Base-by-base conservation (phyloP, 1,284 basidiomycete genomes). In the Irpex lacteus region DNA sequence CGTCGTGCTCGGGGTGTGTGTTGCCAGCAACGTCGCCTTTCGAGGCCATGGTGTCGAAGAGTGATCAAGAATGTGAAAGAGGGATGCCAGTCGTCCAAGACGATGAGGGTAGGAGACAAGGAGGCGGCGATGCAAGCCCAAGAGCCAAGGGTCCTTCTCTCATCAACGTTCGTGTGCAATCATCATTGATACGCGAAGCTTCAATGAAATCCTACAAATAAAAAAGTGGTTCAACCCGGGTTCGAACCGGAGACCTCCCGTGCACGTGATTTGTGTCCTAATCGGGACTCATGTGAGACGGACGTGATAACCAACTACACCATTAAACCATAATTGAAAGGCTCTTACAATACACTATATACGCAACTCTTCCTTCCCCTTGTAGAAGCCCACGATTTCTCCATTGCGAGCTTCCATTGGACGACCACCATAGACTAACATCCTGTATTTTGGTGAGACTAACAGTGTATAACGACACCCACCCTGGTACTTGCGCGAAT, bases 281-380 rank as follows among this genome's bases (percentile, higher is more conserved):
- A 15, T 15, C 15, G 38, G 9, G 19, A 38, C 4, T 5, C 7
- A 11, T 73, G 72, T 73, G 70, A 73, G 71, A 72, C 72, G 67
- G 69, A 71, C 67, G 71, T 73, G 72, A 73, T 73, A 73, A 73
- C 72, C 71, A 71, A 73, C 72, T 73, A 73, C 72, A 73, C 72
- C 71, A 73, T 60, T 66, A 67, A 69, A 69, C 71, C 72, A 13
- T 60, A 50, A 21, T 18, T 13, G 38, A 18, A n/a, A 53, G 36
- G 37, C 18, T 19, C 50, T 13, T 21, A 6, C 37, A 32, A 59
- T 44, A 19, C 18, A 52, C 18, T 44, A 15, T 44, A 44, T 44
- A 26, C 21, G 21, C 21, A 26, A 26, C 21, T 26, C 21, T 26
- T 26, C 21, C 21, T 26, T 26, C 21, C 21, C 21, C 21, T 26